phyloP scores from a whole-genome alignment of 257 asterid genomes.

The Solanum microdontum region DNA sequence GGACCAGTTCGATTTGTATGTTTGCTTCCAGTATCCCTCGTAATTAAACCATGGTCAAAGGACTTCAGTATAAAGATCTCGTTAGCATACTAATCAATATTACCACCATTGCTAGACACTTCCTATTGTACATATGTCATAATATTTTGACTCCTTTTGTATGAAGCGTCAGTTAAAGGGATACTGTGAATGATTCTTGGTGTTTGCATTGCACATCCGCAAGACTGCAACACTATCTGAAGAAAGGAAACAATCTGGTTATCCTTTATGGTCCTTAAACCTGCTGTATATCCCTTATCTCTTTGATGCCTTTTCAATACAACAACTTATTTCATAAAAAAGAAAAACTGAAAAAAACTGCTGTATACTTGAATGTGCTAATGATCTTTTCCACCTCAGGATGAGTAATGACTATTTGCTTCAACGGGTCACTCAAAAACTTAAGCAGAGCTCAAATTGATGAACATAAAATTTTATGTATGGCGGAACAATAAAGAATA shows the following conservation, averaged over 20 bases:
- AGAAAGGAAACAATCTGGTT: background rate
- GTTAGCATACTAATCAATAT: background rate
- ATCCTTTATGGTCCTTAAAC: background rate
- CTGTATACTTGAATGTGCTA: background rate
- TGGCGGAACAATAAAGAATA: background rate
- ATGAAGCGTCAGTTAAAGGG: background rate
- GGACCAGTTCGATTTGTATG: background rate
- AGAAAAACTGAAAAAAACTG: background rate
- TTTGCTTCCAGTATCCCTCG: background rate
- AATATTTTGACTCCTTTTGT: background rate
- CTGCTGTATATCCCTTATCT: background rate
- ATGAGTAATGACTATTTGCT: background rate
- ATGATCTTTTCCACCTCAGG: background rate
- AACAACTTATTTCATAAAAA: background rate
- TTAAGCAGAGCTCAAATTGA: background rate
- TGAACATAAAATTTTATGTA: background rate
- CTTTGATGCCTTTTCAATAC: background rate
- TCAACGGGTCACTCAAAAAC: background rate
- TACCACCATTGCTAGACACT: background rate
- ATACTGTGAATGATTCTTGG: background rate
- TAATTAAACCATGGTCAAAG: background rate
- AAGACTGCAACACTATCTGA: background rate
- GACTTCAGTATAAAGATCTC: background rate
- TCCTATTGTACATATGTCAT: background rate
- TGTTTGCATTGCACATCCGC: background rate